These are phyloP conservation scores for Chalciporus sp. DNA, from an alignment of 1,284 basidiomycete genomes.

Conservation along the genomic window DNA sequence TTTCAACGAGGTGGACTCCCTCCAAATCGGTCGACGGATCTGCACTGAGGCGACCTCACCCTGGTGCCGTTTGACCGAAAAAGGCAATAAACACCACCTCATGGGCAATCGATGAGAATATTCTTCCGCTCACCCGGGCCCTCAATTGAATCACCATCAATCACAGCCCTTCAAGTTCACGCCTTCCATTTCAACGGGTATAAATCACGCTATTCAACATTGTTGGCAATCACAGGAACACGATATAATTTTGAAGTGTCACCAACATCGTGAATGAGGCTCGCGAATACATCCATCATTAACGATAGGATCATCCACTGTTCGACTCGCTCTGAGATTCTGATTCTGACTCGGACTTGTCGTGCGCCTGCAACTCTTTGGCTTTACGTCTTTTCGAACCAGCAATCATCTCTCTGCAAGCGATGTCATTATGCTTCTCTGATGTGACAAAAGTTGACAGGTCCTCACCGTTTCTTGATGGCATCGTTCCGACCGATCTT, in stretches of 20 bases:
- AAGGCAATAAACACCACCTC: conserved; percentile 15
- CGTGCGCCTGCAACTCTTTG: conserved; percentile 23
- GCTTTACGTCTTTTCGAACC: conserved; percentile 66
- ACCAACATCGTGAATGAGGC: not conserved
- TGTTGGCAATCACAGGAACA: not conserved
- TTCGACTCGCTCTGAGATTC: not conserved
- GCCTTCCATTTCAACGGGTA: not conserved
- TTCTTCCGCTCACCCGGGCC: not conserved
- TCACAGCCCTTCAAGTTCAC: not conserved
- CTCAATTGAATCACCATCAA: not conserved
- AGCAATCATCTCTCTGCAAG: conserved; percentile 68
- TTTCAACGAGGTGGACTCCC: conserved; percentile 20
- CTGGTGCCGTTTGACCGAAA: conserved; percentile 4
- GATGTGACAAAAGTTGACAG: not conserved
- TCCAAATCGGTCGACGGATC: conserved; percentile 29
- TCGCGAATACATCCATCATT: not conserved
- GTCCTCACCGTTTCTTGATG: conserved; percentile 66
- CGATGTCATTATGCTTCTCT: not conserved
- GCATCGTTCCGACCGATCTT: conserved; percentile 73
- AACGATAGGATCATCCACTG: conserved; percentile 1
- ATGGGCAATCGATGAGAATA: not conserved
- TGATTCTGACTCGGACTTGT: not conserved
- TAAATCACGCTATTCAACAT: not conserved
- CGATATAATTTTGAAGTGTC: not conserved
- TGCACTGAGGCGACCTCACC: conserved; percentile 23